Evolutionary conservation across 345 rosid species (phyloP).

Genomic region (Acer yangbiense): DNA sequence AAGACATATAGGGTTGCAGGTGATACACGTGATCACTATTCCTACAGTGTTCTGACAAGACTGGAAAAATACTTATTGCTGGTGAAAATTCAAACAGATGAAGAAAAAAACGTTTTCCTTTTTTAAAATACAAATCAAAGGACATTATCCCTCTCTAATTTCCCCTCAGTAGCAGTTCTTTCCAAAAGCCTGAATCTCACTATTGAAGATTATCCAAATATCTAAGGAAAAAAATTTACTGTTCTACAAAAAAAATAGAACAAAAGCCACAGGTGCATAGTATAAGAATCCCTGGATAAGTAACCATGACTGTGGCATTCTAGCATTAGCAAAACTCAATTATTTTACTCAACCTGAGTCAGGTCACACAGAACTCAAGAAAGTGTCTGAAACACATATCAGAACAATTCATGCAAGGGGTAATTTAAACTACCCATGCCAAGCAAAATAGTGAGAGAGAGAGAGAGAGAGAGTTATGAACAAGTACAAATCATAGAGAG

Average conservation of each 20-base stretch:
- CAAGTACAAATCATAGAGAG: not conserved
- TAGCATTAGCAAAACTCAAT: constrained; percentile 5
- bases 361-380: not conserved
- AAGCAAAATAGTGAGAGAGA: too few species aligned
- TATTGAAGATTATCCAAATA: too few species aligned
- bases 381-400: not conserved
- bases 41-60: not conserved
- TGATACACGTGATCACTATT: not conserved
- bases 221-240: too few species aligned
- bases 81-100: not conserved
- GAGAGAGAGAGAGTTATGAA: not conserved
- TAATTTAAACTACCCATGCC: not conserved
- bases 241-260: too few species aligned
- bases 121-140: not conserved
- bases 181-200: not conserved
- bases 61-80: not conserved
- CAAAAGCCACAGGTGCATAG: too few species aligned
- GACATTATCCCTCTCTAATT: not conserved
- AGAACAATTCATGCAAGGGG: not conserved
- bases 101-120: not conserved
- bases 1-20: constrained; percentile 12
- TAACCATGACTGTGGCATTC: not conserved
- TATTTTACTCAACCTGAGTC: not conserved
- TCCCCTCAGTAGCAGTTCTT: not conserved
- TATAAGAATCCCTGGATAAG: not conserved